A percentile compares a stretch with the other conserved stretches of the same genome.
These are phyloP conservation scores for Aspergillus brunneoviolaceus DNA, from an alignment of 2,329 filamentous ascomycete species.

Conservation along the genomic window DNA sequence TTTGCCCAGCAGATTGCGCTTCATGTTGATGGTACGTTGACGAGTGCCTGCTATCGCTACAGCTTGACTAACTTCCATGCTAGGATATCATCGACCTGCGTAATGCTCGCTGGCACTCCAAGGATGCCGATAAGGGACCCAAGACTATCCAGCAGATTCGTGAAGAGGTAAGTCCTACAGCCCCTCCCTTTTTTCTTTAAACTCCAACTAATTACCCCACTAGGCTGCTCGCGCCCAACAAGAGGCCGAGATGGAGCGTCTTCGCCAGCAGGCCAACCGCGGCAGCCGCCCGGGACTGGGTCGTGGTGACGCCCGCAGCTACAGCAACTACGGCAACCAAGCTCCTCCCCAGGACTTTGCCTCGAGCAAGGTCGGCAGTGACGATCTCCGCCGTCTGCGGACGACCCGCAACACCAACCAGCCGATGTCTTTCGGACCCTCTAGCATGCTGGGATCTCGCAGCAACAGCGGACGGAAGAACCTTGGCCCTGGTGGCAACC, in stretches of 20 bases:
- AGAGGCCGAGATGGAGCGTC: constrained; percentile 69
- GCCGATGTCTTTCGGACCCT: constrained; percentile 71
- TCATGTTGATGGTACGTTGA: constrained; percentile 77
- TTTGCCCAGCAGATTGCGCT: constrained; percentile 82
- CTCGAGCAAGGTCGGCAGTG: constrained; percentile 81
- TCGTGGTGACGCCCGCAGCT: constrained; percentile 83
- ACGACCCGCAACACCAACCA: constrained; percentile 63
- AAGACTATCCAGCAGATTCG: constrained; percentile 95
- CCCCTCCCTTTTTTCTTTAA: not conserved
- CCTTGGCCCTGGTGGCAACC: constrained; percentile 70
- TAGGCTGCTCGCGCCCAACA: constrained; percentile 72
- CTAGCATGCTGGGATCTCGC: constrained; percentile 82
- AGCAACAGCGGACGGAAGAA: constrained; percentile 79
- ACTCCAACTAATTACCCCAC: constrained; percentile 10
- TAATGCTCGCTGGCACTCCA: constrained; percentile 73
- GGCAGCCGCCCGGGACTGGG: constrained; percentile 71
- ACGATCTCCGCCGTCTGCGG: constrained; percentile 79
- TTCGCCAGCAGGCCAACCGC: constrained; percentile 52
- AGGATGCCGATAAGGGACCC: constrained; percentile 88
- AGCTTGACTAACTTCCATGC: constrained; percentile 12
- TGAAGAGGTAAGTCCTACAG: constrained; percentile 60
- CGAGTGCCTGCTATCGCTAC: not conserved
- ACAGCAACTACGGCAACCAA: constrained; percentile 67
- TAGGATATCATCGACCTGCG: constrained; percentile 83
- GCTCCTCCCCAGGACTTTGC: constrained; percentile 68